These are phyloP conservation scores for Achlya hypogyna DNA, from an alignment of 352 stramenopile genomes.

Conservation along the genomic window DNA sequence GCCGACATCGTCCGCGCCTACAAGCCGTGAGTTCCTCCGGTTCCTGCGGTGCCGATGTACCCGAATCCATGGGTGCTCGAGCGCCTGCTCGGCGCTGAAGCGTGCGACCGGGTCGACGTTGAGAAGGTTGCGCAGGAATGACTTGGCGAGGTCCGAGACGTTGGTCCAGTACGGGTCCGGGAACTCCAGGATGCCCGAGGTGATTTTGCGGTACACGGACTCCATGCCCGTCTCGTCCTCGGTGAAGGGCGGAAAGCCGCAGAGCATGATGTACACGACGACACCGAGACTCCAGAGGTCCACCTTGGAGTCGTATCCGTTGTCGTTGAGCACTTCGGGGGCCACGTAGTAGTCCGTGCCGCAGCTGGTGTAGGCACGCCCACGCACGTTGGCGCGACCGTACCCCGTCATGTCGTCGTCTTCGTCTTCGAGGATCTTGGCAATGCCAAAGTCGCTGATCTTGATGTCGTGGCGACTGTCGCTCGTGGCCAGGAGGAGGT, in stretches of 20 bases:
- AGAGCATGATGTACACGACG: constrained; percentile 85
- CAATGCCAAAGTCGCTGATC: constrained; percentile 76
- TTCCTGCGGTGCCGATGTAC: not conserved
- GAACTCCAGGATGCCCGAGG: constrained; percentile 66
- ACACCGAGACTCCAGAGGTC: constrained; percentile 80
- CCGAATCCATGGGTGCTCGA: constrained; percentile 82
- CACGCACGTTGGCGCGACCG: constrained; percentile 36
- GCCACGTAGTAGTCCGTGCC: constrained; percentile 85
- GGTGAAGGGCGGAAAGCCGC: constrained; percentile 69
- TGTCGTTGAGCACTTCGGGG: constrained; percentile 73
- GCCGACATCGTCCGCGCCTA: constrained; percentile 45
- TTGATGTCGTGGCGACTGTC: constrained; percentile 66
- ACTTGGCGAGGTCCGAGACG: constrained; percentile 74
- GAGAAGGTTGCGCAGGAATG: constrained; percentile 72
- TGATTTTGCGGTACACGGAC: constrained; percentile 80
- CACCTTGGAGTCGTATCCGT: constrained; percentile 83
- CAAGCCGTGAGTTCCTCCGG: not conserved
- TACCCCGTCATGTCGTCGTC: constrained; percentile 32
- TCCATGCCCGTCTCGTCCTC: constrained; percentile 77
- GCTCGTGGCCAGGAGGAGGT: constrained; percentile 63
- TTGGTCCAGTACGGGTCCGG: constrained; percentile 80
- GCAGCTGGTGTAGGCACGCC: constrained; percentile 79
- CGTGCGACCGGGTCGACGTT: constrained; percentile 62
- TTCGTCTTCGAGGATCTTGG: constrained; percentile 75
- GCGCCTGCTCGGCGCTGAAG: constrained; percentile 53